These are phyloP conservation scores for Fusarium sp. DNA, from an alignment of 2,329 filamentous ascomycete genomes.

Conservation along the genomic window DNA sequence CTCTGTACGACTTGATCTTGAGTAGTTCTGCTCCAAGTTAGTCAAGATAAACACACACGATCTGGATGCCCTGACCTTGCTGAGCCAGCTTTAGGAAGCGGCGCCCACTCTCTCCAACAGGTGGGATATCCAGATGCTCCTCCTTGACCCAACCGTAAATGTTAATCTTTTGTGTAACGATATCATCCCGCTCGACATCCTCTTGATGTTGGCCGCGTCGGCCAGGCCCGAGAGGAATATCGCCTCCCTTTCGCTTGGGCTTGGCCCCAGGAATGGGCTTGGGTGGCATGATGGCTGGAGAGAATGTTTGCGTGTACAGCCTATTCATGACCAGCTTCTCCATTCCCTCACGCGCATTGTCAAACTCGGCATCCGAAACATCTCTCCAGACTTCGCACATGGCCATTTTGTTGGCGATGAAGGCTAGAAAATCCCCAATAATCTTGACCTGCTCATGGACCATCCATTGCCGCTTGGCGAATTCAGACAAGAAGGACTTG, in stretches of 20 bases:
- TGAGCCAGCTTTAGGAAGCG: constrained; percentile 91
- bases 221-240: constrained; percentile 80
- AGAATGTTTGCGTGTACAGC: constrained; percentile 95
- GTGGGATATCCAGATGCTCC: constrained; percentile 91
- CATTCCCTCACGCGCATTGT: constrained; percentile 98
- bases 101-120: constrained; percentile 84
- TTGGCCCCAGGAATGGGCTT: constrained; percentile 77
- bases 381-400: constrained; percentile 96
- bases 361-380: constrained; percentile 95
- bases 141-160: constrained; percentile 97
- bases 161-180: constrained; percentile 95
- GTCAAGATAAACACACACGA: neutral
- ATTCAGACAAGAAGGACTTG: constrained; percentile 93
- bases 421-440: constrained; percentile 93
- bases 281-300: constrained; percentile 87
- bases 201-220: constrained; percentile 95
- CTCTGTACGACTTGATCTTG: constrained; percentile 96
- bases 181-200: constrained; percentile 94
- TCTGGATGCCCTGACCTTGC: constrained; percentile 67
- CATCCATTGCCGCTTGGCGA: constrained; percentile 99
- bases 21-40: constrained; percentile 74
- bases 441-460: constrained; percentile 99
- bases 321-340: constrained; percentile 99
- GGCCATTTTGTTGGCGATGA: constrained; percentile 98
- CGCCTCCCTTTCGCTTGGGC: constrained; percentile 74